Evolutionary conservation across 768 basidiomycete genomes (phyloP).

Genomic region (Russula brevipes): DNA sequence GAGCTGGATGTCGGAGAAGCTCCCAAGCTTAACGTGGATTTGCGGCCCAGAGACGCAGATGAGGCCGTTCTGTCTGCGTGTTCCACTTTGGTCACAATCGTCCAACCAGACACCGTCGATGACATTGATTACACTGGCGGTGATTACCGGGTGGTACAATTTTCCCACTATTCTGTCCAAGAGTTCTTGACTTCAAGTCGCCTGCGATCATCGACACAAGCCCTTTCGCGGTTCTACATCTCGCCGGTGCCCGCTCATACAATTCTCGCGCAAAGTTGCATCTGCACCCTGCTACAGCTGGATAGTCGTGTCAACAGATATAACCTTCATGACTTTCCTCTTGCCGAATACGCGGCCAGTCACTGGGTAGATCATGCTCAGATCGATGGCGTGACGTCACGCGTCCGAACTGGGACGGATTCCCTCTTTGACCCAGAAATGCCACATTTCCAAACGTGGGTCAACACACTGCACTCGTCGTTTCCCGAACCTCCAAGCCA

Average conservation of each 20-base stretch:
- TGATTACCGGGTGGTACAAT: not conserved
- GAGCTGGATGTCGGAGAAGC: not conserved
- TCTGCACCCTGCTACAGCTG: not conserved
- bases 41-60: not conserved
- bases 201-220: not conserved
- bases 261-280: slow-evolving; percentile 5
- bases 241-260: not conserved
- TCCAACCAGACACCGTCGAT: not conserved
- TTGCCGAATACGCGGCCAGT: not conserved
- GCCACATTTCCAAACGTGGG: not conserved
- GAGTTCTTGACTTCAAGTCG: slow-evolving; percentile 9
- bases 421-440: not conserved
- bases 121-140: not conserved
- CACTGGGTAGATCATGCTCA: slow-evolving; percentile 2
- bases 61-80: not conserved
- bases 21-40: not conserved
- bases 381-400: not conserved
- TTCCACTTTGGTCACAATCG: not conserved
- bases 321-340: not conserved
- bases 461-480: not conserved
- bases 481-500: too few relatives aligned
- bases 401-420: not conserved
- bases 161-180: slow-evolving; percentile 7
- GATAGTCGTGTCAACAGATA: too few relatives aligned
- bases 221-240: not conserved